phyloP scores from a whole-genome alignment of 495 filamentous ascomycete species.

The Penicillium manginii region DNA sequence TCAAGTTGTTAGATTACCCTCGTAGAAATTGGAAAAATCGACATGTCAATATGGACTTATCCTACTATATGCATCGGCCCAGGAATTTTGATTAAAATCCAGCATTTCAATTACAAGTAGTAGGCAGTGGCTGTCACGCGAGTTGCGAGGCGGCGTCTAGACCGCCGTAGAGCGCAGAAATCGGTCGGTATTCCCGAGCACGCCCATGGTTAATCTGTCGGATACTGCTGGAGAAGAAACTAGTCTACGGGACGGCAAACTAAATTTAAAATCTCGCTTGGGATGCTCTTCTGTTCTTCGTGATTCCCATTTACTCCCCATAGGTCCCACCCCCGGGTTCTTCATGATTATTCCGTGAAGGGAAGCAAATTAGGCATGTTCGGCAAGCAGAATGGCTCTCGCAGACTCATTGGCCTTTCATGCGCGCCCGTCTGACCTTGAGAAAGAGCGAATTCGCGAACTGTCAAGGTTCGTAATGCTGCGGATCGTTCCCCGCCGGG shows the following conservation, averaged over 20 bases:
- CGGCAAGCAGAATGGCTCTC: conserved; percentile 13
- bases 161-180: conserved; percentile 1
- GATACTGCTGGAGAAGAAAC: not conserved
- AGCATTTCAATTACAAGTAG: not conserved
- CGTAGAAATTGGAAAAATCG: not conserved
- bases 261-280: not conserved
- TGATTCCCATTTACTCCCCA: not conserved
- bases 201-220: not conserved
- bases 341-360: not conserved
- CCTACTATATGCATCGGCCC: too few species aligned
- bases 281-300: not conserved
- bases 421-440: conserved; percentile 19
- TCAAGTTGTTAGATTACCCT: not conserved
- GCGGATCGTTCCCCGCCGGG: not conserved
- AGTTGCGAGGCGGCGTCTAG: not conserved
- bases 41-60: not conserved
- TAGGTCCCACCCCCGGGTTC: not conserved
- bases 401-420: conserved; percentile 17
- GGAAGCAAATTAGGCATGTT: conserved; percentile 4
- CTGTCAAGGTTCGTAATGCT: conserved; percentile 22
- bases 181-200: not conserved
- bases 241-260: not conserved
- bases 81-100: too few species aligned
- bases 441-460: conserved; percentile 28
- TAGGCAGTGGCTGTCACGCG: not conserved